A percentile compares a stretch with the other conserved stretches of the same genome.
Conservation (phyloP, 2,329 filamentous ascomycete species). For the Ophiognomonia clavigignenti-juglandacearum region DNA sequence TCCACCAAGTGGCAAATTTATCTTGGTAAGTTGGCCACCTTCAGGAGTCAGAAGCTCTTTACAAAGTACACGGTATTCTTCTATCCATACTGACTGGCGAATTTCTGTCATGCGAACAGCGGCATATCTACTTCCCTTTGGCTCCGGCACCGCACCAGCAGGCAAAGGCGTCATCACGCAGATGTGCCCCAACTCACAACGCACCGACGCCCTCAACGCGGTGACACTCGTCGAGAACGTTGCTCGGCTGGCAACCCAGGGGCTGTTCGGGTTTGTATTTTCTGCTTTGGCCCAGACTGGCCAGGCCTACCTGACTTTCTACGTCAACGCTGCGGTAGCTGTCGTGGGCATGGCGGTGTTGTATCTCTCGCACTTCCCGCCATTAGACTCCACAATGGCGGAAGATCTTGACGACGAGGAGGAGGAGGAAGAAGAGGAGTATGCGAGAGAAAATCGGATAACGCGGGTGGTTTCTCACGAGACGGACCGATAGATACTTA, state of each 20-base stretch:
- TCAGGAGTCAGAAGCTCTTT: no score
- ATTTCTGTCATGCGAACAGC: constrained; percentile 31
- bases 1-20: constrained; percentile 65
- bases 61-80: no score
- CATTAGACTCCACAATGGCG: constrained; percentile 30
- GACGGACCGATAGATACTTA: constrained; percentile 14
- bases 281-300: constrained; percentile 57
- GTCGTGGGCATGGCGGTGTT: constrained; percentile 38
- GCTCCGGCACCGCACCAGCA: constrained; percentile 63
- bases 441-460: no score
- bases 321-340: constrained; percentile 59
- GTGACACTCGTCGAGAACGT: constrained; percentile 68
- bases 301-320: constrained; percentile 58
- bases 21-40: constrained; percentile 35
- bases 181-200: constrained; percentile 58
- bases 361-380: constrained; percentile 37
- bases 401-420: constrained; percentile 17
- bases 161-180: constrained; percentile 70
- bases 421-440: not conserved
- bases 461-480: constrained; percentile 12
- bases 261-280: constrained; percentile 64
- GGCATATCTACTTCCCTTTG: constrained; percentile 60
- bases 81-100: no score
- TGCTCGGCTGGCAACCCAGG: constrained; percentile 57
- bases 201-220: constrained; percentile 62